These are phyloP conservation scores for Tolypocladium inflatum DNA, from an alignment of 2,329 filamentous ascomycete genomes.

Conservation along the genomic window DNA sequence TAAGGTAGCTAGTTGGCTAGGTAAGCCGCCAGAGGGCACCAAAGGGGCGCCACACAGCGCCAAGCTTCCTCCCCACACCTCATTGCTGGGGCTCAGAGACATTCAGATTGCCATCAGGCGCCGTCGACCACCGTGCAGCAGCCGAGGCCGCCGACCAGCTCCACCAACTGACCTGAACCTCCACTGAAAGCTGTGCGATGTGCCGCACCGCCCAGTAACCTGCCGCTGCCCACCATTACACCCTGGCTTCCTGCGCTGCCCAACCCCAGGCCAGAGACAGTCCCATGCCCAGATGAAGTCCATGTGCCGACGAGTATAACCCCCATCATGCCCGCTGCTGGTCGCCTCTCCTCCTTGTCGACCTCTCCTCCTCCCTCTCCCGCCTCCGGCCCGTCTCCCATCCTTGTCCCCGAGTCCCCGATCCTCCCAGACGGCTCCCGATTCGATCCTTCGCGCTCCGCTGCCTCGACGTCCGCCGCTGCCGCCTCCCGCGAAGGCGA, in stretches of 20 bases:
- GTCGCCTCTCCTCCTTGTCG: neutral
- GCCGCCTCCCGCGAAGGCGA: conserved; percentile 14
- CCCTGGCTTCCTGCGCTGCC: neutral
- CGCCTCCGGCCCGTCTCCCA: neutral
- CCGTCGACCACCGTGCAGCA: neutral
- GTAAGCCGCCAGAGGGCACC: too few relatives aligned
- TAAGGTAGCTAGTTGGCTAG: too few relatives aligned
- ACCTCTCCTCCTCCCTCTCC: neutral
- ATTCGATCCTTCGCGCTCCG: conserved; percentile 1
- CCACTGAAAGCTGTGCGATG: neutral
- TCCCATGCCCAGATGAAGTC: neutral
- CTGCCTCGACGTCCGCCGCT: conserved; percentile 5
- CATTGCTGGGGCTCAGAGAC: neutral
- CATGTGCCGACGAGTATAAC: neutral
- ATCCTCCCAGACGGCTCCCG: neutral
- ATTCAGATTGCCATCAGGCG: neutral
- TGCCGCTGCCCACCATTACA: neutral
- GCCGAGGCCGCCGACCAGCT: neutral
- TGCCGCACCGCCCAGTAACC: neutral
- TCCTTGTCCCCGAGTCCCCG: neutral
- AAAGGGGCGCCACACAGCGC: neutral
- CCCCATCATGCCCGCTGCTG: conserved; percentile 6
- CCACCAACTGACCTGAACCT: neutral
- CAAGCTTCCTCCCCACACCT: neutral
- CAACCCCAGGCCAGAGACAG: neutral